phyloP scores from a whole-genome alignment of 2,329 filamentous ascomycete species.

The Phaeosphaeriaceae sp. region DNA sequence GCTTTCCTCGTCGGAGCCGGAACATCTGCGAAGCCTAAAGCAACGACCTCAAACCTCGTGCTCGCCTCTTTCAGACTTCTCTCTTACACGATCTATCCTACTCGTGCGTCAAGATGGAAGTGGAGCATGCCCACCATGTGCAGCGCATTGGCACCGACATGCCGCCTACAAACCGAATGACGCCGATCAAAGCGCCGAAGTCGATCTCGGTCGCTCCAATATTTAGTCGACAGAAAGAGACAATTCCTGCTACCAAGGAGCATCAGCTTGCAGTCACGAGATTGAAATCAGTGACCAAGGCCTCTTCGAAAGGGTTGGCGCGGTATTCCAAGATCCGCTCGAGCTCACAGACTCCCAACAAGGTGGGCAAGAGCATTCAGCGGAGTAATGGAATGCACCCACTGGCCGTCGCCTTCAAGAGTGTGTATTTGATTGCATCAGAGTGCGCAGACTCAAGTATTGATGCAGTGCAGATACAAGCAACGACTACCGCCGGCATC shows the following conservation, averaged over 20 bases:
- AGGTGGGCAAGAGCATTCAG: slow-evolving; percentile 5
- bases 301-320: background rate
- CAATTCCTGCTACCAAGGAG: slow-evolving; percentile 4
- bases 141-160: slow-evolving; percentile 3
- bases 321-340: background rate
- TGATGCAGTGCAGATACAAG: slow-evolving; percentile 36
- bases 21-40: slow-evolving; percentile 6
- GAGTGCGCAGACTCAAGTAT: background rate
- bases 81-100: background rate
- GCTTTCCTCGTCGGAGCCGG: slow-evolving; percentile 15
- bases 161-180: slow-evolving; percentile 1
- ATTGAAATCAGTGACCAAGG: background rate
- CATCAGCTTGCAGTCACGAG: background rate
- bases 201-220: slow-evolving; percentile 31
- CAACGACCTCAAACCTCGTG: slow-evolving; percentile 2
- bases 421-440: slow-evolving; percentile 14
- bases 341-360: slow-evolving; percentile 16
- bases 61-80: background rate
- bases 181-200: slow-evolving; percentile 9
- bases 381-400: slow-evolving; percentile 27
- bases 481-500: slow-evolving; percentile 31
- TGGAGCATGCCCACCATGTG: background rate
- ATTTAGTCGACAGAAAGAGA: slow-evolving; percentile 33
- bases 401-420: slow-evolving; percentile 37
- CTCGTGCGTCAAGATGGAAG: slow-evolving; percentile 4